Evolutionary conservation across 495 filamentous ascomycete species (phyloP).

Genomic region (Penicillium salamii): DNA sequence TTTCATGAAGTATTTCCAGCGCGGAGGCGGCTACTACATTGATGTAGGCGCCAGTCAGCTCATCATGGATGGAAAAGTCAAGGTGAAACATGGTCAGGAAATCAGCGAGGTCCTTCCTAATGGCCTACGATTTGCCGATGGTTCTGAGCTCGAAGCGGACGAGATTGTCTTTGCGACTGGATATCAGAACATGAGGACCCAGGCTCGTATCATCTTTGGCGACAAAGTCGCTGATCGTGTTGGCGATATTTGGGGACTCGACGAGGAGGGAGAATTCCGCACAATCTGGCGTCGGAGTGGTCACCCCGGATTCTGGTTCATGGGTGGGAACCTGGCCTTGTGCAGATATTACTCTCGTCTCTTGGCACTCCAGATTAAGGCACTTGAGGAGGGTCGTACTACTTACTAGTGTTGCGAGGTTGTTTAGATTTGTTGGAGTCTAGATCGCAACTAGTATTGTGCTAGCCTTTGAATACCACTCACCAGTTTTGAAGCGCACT

Average conservation of each 20-base stretch:
- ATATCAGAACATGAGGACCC: constrained; percentile 74
- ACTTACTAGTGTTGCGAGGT: constrained; percentile 2
- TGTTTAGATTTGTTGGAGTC: constrained; percentile 5
- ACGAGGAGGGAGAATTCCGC: constrained; percentile 72
- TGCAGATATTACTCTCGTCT: constrained; percentile 69
- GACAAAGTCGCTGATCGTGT: constrained; percentile 64
- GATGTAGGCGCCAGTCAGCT: constrained; percentile 69
- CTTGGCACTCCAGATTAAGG: constrained; percentile 76
- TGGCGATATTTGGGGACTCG: constrained; percentile 72
- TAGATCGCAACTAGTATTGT: not conserved
- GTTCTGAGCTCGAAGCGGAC: constrained; percentile 66
- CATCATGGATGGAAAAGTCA: constrained; percentile 74
- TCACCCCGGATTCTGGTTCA: constrained; percentile 79
- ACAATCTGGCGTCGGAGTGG: constrained; percentile 70
- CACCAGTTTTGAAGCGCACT: too few relatives aligned
- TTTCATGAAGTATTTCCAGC: constrained; percentile 71
- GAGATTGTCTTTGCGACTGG: constrained; percentile 83
- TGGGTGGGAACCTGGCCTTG: constrained; percentile 76
- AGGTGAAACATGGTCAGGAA: constrained; percentile 68
- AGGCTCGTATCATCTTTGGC: constrained; percentile 61
- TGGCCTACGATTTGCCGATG: constrained; percentile 66
- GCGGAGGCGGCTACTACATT: constrained; percentile 78
- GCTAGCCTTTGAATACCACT: too few relatives aligned
- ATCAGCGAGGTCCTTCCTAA: constrained; percentile 57
- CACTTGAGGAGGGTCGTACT: constrained; percentile 51